phyloP scores from a whole-genome alignment of 768 basidiomycete genomes.

The Kwoniella heveanensis region DNA sequence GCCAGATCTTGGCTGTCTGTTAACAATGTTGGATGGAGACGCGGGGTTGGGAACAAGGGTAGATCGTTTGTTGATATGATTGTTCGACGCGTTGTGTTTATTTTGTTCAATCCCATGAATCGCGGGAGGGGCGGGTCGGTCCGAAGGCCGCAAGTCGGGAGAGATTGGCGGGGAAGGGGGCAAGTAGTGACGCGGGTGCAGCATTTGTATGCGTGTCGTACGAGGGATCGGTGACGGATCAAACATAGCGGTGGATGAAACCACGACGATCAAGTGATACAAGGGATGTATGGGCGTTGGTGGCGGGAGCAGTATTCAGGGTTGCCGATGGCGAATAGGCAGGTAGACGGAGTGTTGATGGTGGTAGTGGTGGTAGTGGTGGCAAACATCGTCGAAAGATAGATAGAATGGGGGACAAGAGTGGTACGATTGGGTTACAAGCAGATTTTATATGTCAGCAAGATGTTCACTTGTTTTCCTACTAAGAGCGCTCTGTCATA shows the following conservation, averaged over 20 bases:
- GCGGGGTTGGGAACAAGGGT: neutral
- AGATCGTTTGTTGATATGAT: neutral
- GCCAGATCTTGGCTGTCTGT: neutral
- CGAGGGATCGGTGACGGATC: neutral
- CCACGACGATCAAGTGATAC: neutral
- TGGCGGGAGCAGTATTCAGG: neutral
- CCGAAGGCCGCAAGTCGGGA: slow-evolving; percentile 16
- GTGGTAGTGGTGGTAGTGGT: neutral
- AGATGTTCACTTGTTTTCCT: neutral
- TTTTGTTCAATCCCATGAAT: neutral
- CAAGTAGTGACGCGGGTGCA: slow-evolving; percentile 6
- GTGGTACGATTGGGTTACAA: neutral
- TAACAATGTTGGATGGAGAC: neutral
- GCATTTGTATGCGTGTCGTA: neutral
- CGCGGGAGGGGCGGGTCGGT: neutral
- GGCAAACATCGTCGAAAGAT: neutral
- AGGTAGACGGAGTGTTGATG: neutral
- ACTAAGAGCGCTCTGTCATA: no score
- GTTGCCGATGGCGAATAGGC: neutral
- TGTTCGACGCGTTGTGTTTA: neutral
- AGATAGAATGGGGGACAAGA: neutral
- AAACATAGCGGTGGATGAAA: neutral
- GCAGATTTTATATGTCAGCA: slow-evolving; percentile 1
- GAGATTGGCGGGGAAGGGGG: slow-evolving; percentile 26
- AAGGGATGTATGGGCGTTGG: neutral